These are phyloP conservation scores for Kondoa malvinella DNA, from an alignment of 768 basidiomycete genomes.

Conservation along the genomic window DNA sequence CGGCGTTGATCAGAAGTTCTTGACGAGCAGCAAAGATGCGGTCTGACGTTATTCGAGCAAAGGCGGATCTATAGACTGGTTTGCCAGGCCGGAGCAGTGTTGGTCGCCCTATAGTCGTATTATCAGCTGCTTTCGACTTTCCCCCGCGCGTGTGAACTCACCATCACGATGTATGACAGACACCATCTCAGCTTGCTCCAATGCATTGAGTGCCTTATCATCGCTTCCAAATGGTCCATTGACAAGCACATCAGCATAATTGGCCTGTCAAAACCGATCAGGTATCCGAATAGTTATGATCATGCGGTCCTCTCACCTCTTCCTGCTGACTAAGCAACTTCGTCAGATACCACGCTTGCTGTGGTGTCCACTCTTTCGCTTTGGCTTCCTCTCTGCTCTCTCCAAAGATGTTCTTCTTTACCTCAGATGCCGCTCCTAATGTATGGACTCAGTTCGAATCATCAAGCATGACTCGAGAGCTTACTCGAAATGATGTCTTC, in stretches of 20 bases:
- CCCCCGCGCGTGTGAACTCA: slow-evolving; percentile 22
- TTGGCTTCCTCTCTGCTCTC: slow-evolving; percentile 82
- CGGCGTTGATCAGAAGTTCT: slow-evolving; percentile 12
- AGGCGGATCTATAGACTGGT: slow-evolving; percentile 73
- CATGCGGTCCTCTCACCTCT: slow-evolving; percentile 26
- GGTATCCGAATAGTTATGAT: background rate
- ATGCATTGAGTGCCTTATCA: slow-evolving; percentile 55
- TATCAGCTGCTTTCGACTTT: background rate
- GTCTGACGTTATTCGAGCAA: slow-evolving; percentile 65
- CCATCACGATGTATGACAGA: slow-evolving; percentile 60
- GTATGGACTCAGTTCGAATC: background rate
- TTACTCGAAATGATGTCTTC: slow-evolving; percentile 62
- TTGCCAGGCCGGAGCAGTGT: slow-evolving; percentile 72
- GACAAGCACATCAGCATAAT: slow-evolving; percentile 63
- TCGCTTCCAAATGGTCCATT: slow-evolving; percentile 87
- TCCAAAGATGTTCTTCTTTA: slow-evolving; percentile 81
- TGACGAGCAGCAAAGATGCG: slow-evolving; percentile 25
- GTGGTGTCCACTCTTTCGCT: slow-evolving; percentile 58
- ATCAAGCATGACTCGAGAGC: background rate
- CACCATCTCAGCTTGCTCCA: slow-evolving; percentile 76
- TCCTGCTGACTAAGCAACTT: slow-evolving; percentile 51
- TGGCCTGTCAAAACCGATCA: slow-evolving; percentile 42
- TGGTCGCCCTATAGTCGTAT: slow-evolving; percentile 56
- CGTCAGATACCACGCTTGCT: slow-evolving; percentile 74
- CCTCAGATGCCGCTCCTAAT: slow-evolving; percentile 43